phyloP scores from a whole-genome alignment of 768 basidiomycete species.

The Pisolithus marmoratus region DNA sequence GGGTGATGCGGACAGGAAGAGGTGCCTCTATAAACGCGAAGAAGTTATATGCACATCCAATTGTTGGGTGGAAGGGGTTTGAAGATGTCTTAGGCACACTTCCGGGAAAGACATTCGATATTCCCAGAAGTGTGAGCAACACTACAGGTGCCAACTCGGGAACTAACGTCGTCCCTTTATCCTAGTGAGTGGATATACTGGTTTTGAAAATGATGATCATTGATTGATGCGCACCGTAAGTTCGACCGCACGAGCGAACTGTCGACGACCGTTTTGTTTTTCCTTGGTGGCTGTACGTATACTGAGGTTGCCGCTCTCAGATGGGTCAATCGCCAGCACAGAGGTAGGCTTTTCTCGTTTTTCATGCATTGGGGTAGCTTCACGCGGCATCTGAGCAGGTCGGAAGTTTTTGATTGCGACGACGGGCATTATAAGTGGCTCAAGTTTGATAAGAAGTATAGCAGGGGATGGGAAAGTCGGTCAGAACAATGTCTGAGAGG shows the following conservation, averaged over 20 bases:
- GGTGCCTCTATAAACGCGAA: slow-evolving; percentile 33
- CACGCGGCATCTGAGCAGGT: slow-evolving; percentile 40
- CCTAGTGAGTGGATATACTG: slow-evolving; percentile 29
- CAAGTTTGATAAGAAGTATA: slow-evolving; percentile 64
- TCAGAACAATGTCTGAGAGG: slow-evolving; percentile 36
- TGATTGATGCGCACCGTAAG: slow-evolving; percentile 21
- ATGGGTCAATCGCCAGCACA: slow-evolving; percentile 84
- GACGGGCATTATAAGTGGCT: slow-evolving; percentile 84
- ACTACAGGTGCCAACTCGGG: slow-evolving; percentile 24
- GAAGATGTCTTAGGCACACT: slow-evolving; percentile 82
- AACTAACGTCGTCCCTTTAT: slow-evolving; percentile 23
- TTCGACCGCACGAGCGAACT: slow-evolving; percentile 50
- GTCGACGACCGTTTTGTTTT: slow-evolving; percentile 89
- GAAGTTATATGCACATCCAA: slow-evolving; percentile 81
- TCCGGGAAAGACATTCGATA: slow-evolving; percentile 84
- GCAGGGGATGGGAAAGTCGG: slow-evolving; percentile 35
- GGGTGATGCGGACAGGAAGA: slow-evolving; percentile 34
- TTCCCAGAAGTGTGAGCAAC: slow-evolving; percentile 42
- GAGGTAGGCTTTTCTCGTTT: slow-evolving; percentile 41
- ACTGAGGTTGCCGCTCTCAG: slow-evolving; percentile 94
- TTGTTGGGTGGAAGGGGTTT: slow-evolving; percentile 96
- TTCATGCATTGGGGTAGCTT: not conserved
- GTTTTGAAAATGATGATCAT: not conserved
- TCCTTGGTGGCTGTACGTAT: slow-evolving; percentile 95
- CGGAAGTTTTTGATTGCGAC: slow-evolving; percentile 87